A percentile compares a stretch with the other conserved stretches of the same genome.
phyloP scores from a whole-genome alignment of 768 basidiomycete genomes.

The Solioccasus polychromus region DNA sequence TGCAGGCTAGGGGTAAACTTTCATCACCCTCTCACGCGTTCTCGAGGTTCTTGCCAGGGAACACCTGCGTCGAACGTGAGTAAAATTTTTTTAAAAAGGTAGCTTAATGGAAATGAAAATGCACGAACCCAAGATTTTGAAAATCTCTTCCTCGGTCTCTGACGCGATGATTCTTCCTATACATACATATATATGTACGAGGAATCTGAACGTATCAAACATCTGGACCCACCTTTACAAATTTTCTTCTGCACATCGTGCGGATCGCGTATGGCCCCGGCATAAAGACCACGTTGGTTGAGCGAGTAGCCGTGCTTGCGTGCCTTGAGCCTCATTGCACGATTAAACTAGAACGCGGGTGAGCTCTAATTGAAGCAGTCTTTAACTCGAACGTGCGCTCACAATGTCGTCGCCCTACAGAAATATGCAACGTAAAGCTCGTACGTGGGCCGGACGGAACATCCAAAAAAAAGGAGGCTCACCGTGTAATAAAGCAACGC shows the following conservation, averaged over 20 bases:
- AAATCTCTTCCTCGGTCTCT: slow-evolving; percentile 85
- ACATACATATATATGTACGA: background rate
- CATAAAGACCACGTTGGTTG: slow-evolving; percentile 83
- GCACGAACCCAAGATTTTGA: slow-evolving; percentile 56
- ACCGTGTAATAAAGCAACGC: slow-evolving; percentile 93
- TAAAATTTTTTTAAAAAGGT: background rate
- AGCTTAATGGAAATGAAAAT: background rate
- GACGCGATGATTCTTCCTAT: slow-evolving; percentile 71
- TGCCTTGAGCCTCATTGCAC: slow-evolving; percentile 83
- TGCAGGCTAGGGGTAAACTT: no score
- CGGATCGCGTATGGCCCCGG: slow-evolving; percentile 69
- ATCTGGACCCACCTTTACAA: slow-evolving; percentile 52
- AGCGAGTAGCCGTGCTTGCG: slow-evolving; percentile 76
- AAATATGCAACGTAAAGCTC: background rate
- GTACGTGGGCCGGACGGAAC: background rate
- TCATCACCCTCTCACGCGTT: slow-evolving; percentile 50
- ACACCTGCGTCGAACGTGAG: slow-evolving; percentile 40
- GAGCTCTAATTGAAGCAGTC: background rate
- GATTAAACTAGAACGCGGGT: slow-evolving; percentile 66
- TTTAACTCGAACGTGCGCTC: slow-evolving; percentile 29
- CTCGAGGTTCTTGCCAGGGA: slow-evolving; percentile 81
- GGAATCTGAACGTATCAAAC: background rate
- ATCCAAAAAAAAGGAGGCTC: background rate
- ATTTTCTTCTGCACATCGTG: slow-evolving; percentile 58
- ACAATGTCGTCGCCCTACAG: slow-evolving; percentile 88